These are phyloP conservation scores for Erysimum pusillum DNA, from an alignment of 441 rosid species.

Conservation along the genomic window DNA sequence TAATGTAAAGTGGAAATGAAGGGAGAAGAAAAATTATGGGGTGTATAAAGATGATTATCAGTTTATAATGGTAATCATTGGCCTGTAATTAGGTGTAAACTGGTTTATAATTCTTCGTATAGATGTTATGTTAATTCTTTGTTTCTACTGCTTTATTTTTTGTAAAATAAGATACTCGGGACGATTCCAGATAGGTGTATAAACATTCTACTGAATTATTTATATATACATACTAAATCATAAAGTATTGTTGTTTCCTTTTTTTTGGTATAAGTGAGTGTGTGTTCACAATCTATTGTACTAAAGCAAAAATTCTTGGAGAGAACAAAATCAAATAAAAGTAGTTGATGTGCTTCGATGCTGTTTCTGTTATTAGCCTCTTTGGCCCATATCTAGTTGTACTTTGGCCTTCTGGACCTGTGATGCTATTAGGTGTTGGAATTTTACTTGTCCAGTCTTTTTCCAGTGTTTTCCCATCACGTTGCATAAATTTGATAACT, in stretches of 20 bases:
- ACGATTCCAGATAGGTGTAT: background rate
- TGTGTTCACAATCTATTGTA: background rate
- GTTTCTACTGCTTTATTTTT: background rate
- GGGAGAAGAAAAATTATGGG: conserved; percentile 13
- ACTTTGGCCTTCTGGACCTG: no score
- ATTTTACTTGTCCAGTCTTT: no score
- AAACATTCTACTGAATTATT: background rate
- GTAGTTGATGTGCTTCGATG: no score
- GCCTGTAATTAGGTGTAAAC: conserved; percentile 16
- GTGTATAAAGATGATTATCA: conserved; percentile 16
- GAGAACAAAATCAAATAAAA: no score
- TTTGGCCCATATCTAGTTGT: no score
- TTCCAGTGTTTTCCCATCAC: no score
- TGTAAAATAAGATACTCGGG: background rate
- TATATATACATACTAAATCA: background rate
- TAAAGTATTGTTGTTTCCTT: background rate
- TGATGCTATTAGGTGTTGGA: no score
- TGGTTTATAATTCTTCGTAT: no score
- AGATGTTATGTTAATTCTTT: conserved; percentile 10
- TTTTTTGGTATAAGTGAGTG: background rate
- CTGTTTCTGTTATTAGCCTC: no score
- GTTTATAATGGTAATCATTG: conserved; percentile 14
- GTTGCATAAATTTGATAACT: no score
- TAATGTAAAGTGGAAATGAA: conserved; percentile 28
- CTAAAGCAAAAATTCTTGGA: background rate